Base-by-base conservation (phyloP, 805 yeast species). In the Ogataea nonfermentans region DNA sequence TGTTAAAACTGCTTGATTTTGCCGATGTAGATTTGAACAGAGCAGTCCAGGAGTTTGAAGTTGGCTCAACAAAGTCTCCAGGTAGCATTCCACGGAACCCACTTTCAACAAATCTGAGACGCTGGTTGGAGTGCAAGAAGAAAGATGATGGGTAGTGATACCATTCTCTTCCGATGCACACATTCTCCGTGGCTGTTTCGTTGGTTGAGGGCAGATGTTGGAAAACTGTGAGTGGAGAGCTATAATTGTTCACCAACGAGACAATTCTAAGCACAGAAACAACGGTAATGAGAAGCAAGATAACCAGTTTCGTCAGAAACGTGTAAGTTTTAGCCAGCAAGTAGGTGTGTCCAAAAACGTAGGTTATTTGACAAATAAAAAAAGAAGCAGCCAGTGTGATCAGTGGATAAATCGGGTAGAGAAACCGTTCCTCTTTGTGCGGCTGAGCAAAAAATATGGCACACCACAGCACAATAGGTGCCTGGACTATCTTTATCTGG, bases 81-180 rank as follows among this genome's bases (percentile, higher is more conserved):
- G 98, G 98, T 24, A 91, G 66, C 45, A 90, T 66, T 0, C 97
- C 97, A 57, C 81, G 77, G 62, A 90, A 91, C 1, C 91, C 93
- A 41, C 88, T 80, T 40, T 71, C 66, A 8, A 85, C 77, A 59
- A 87, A 91, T 51, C 68, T 68, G 16, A 88, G 65, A 48, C 96
- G 66, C 52, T 71, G 71, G 41, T 76, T 67, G 4, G 75, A 72
- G 3, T 85, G 81, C 16, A 91, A 65, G 56, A 90, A 87, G 57
- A 89, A 85, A 0, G 96, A 89, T 1, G 85, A 79, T 8, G 98
- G 96, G 62, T 68, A 90, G 56, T 91, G 84, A 55, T 87, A 88
- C 97, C 97, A 90, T 64, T 91, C 97, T 43, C 95, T 74, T 2
- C 96, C 97, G n/a, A 84, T 71, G 62, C 98, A 91, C 0, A 91